A percentile compares a stretch with the other conserved stretches of the same genome.
Evolutionary conservation across 257 asterid species (phyloP).

Genomic region (Schizonepeta tenuifolia): DNA sequence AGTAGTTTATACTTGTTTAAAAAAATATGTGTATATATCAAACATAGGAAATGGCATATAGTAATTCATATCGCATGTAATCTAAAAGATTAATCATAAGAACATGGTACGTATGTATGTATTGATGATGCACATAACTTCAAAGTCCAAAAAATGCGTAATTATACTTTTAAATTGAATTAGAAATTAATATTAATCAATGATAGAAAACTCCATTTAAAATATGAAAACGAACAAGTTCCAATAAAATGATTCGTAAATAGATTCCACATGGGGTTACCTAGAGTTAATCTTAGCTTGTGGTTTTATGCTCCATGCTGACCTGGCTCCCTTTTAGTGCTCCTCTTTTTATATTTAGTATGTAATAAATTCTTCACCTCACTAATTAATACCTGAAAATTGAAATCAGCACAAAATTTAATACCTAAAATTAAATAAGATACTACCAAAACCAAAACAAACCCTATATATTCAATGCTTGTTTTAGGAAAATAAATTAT

Average conservation of each 20-base stretch:
- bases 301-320: constrained; percentile 39
- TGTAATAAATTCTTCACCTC: constrained; percentile 14
- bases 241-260: constrained; percentile 40
- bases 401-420: neutral
- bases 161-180: neutral
- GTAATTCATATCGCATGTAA: neutral
- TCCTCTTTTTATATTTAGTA: neutral
- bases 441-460: too few relatives aligned
- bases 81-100: neutral
- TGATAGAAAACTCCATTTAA: neutral
- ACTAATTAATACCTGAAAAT: constrained; percentile 11
- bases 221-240: constrained; percentile 37
- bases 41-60: too few relatives aligned
- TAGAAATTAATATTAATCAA: constrained; percentile 1
- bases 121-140: neutral
- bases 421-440: too few relatives aligned
- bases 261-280: constrained; percentile 58
- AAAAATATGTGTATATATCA: too few relatives aligned
- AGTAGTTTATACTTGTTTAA: too few relatives aligned
- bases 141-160: constrained; percentile 26
- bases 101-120: neutral
- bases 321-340: constrained; percentile 32
- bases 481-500: neutral
- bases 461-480: neutral
- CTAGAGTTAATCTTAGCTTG: constrained; percentile 43